A percentile compares a stretch with the other conserved stretches of the same genome.
phyloP scores from a whole-genome alignment of 805 yeast species.

The Ogataea pignaliae region DNA sequence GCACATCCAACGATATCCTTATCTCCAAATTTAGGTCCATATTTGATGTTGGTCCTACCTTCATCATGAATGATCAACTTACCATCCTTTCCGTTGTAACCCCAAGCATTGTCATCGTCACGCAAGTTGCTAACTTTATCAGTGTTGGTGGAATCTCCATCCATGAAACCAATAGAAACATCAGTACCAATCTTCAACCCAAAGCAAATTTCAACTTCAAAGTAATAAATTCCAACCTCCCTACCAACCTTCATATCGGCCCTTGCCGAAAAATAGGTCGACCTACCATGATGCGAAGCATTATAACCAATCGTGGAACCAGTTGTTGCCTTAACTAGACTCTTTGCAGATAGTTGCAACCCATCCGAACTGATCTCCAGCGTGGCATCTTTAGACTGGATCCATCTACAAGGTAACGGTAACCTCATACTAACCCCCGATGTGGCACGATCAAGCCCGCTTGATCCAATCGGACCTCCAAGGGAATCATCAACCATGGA shows the following conservation, averaged over 20 bases:
- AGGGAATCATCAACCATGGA: constrained; percentile 1
- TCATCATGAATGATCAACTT: constrained; percentile 33
- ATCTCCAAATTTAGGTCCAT: constrained; percentile 43
- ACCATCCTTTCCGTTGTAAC: constrained; percentile 52
- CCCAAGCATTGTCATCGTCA: constrained; percentile 48
- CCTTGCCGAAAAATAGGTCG: constrained; percentile 23
- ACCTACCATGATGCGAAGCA: constrained; percentile 9
- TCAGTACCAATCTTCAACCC: constrained; percentile 35
- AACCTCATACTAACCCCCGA: background rate
- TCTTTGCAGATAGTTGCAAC: constrained; percentile 21
- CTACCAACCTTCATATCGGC: constrained; percentile 34
- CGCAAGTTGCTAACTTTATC: constrained; percentile 35
- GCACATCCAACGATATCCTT: constrained; percentile 83
- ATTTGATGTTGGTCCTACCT: constrained; percentile 33
- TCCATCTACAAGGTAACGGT: constrained; percentile 28
- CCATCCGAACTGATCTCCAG: constrained; percentile 20
- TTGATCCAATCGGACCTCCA: background rate
- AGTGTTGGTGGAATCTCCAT: constrained; percentile 22
- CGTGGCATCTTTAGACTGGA: constrained; percentile 12
- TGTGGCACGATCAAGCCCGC: background rate
- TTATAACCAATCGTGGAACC: constrained; percentile 3
- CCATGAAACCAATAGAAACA: constrained; percentile 43
- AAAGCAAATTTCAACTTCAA: constrained; percentile 39
- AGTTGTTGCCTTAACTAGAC: constrained; percentile 12
- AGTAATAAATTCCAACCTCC: constrained; percentile 45